A percentile compares a stretch with the other conserved stretches of the same genome.
These are phyloP conservation scores for Cercophora samala DNA, from an alignment of 495 filamentous ascomycete genomes.

Conservation along the genomic window DNA sequence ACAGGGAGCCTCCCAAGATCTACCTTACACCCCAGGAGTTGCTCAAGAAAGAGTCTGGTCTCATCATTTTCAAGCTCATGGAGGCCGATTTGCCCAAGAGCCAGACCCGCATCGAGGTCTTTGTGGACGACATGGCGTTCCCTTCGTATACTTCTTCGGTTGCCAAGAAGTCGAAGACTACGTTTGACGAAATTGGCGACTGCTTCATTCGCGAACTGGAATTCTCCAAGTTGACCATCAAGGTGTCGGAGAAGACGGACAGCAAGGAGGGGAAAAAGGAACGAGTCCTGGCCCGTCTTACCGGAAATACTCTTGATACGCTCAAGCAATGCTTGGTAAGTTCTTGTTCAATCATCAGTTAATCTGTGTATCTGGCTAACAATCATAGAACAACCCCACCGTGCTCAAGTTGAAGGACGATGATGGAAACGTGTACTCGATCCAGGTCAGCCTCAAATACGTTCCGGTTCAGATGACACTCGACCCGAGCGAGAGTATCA, in stretches of 20 bases:
- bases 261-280: conserved; percentile 69
- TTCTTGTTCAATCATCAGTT: conserved; percentile 9
- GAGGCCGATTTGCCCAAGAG: conserved; percentile 76
- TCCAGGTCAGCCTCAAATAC: conserved; percentile 90
- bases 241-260: conserved; percentile 70
- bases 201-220: conserved; percentile 95
- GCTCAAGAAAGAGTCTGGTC: conserved; percentile 78
- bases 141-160: conserved; percentile 80
- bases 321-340: conserved; percentile 81
- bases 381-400: conserved; percentile 75
- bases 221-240: conserved; percentile 86
- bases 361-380: conserved; percentile 16
- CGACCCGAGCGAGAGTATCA: conserved; percentile 92
- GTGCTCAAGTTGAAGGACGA: conserved; percentile 70
- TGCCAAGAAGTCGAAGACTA: conserved; percentile 59
- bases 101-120: conserved; percentile 76
- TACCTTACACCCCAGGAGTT: conserved; percentile 75
- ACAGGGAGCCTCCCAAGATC: conserved; percentile 66
- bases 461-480: conserved; percentile 91
- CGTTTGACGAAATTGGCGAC: conserved; percentile 87
- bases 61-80: conserved; percentile 91
- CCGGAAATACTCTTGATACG: conserved; percentile 79
- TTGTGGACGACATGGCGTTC: conserved; percentile 94
- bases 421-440: conserved; percentile 70
- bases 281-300: conserved; percentile 73